Conservation (phyloP, 441 rosid species). For the Dalechampia spathulata region DNA sequence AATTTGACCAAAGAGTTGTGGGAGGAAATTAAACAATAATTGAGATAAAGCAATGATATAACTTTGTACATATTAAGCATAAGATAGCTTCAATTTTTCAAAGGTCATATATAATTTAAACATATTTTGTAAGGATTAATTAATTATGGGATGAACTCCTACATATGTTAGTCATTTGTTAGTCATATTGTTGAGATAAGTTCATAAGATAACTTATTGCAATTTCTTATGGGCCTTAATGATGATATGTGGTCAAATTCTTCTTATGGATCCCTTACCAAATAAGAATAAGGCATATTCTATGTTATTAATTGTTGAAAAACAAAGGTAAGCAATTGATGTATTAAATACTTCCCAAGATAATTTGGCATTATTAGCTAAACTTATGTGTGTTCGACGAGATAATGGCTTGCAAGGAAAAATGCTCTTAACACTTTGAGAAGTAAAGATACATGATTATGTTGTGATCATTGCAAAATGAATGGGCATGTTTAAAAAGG, state of each 20-base stretch:
- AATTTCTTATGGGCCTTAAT: background rate
- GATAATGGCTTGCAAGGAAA: background rate
- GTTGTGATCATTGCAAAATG: background rate
- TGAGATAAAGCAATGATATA: background rate
- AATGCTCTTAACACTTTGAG: too few relatives aligned
- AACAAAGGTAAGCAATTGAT: background rate
- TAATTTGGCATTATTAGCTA: background rate
- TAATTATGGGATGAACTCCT: background rate
- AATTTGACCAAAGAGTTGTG: background rate
- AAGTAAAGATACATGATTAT: background rate
- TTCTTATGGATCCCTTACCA: background rate
- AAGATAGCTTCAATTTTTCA: background rate
- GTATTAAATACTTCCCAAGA: background rate
- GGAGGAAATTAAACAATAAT: background rate
- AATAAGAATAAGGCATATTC: background rate
- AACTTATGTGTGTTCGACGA: background rate
- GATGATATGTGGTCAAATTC: background rate
- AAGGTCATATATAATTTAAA: too few relatives aligned
- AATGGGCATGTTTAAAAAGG: background rate
- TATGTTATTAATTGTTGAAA: background rate
- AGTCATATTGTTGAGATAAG: accelerated
- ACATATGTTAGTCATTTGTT: background rate
- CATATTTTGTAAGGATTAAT: background rate
- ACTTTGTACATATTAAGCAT: background rate
- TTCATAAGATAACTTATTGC: background rate